These are phyloP conservation scores for Eragrostis curvula DNA, from an alignment of 176 grass and related monocot genomes.

Conservation along the genomic window DNA sequence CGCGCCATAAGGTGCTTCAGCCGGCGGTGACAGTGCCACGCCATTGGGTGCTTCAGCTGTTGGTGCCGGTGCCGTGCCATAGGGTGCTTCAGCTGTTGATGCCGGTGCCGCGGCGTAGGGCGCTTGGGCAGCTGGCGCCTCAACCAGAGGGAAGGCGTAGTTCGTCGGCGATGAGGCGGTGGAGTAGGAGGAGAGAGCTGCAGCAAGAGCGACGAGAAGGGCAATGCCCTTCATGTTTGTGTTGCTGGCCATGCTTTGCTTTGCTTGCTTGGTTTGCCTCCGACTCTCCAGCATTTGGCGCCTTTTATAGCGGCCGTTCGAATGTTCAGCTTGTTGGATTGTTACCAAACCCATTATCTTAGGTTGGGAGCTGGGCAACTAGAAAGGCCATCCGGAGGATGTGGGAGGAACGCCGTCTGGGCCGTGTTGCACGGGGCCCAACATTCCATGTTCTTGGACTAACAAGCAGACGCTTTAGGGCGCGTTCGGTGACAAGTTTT, in stretches of 20 bases:
- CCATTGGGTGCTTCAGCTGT: not conserved
- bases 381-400: not conserved
- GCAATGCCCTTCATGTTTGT: not conserved
- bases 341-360: slow-evolving; percentile 52
- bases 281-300: not conserved
- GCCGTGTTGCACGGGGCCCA: slow-evolving; percentile 32
- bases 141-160: not conserved
- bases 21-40: not conserved
- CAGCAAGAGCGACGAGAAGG: slow-evolving; percentile 23
- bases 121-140: not conserved
- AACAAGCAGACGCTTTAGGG: too few species aligned
- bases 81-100: not conserved
- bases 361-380: not conserved
- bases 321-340: slow-evolving; percentile 1
- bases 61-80: not conserved
- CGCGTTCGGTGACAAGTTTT: too few species aligned
- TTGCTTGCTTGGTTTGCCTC: slow-evolving; percentile 17
- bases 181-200: slow-evolving; percentile 15
- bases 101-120: not conserved
- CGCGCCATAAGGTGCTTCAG: slow-evolving; percentile 1
- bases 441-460: slow-evolving; percentile 28
- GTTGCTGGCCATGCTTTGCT: not conserved
- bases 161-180: slow-evolving; percentile 1
- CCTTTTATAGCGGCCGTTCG: slow-evolving; percentile 39
- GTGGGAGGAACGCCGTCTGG: slow-evolving; percentile 14